A percentile compares a stretch with the other conserved stretches of the same genome.
phyloP scores from a whole-genome alignment of 768 basidiomycete species.

The Phlebiopsis gigantea region DNA sequence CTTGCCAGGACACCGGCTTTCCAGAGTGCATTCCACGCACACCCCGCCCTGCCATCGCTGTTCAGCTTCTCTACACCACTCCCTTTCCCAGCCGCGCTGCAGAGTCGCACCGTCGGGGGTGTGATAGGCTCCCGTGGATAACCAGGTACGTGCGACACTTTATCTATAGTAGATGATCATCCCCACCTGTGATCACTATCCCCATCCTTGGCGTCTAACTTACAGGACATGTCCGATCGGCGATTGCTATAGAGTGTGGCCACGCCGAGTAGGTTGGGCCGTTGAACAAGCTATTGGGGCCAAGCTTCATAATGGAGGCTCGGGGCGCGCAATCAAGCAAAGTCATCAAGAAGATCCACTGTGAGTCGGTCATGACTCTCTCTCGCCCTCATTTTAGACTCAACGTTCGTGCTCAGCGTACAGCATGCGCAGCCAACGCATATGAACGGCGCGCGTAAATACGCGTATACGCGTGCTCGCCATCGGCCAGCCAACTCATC shows the following conservation, averaged over 20 bases:
- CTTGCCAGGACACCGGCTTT: neutral
- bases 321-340: neutral
- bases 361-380: neutral
- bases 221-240: too few species aligned
- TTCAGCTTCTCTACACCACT: neutral
- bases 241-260: neutral
- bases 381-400: neutral
- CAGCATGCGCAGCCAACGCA: neutral
- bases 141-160: neutral
- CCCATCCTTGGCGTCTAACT: neutral
- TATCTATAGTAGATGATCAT: neutral
- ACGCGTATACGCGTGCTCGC: neutral
- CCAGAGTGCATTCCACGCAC: neutral
- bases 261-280: neutral
- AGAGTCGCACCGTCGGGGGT: too few species aligned
- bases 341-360: neutral
- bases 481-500: neutral
- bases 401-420: neutral
- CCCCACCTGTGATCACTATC: neutral
- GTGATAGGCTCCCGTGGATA: neutral
- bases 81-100: neutral
- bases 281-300: neutral
- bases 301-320: neutral
- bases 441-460: neutral
- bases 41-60: neutral